Conservation (phyloP, 805 yeast genomes). For the Limtongia smithiae region DNA sequence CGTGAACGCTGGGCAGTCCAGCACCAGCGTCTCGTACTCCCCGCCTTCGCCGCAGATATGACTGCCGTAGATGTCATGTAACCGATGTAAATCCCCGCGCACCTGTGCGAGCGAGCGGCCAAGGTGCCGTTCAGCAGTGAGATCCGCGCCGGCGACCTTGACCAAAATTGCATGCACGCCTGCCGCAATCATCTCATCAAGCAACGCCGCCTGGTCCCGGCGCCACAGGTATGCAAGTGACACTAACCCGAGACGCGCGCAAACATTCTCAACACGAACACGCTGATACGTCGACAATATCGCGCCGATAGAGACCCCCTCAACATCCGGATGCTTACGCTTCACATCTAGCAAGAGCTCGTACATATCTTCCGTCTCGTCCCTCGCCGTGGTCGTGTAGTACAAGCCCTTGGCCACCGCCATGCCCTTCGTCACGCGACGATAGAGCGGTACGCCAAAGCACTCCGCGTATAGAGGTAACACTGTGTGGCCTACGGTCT, state of each 20-base stretch:
- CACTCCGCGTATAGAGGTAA: conserved; percentile 64
- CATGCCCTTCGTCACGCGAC: conserved; percentile 59
- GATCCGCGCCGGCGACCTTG: conserved; percentile 91
- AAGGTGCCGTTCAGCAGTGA: conserved; percentile 54
- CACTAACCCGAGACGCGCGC: conserved; percentile 64
- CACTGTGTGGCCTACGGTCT: conserved; percentile 90
- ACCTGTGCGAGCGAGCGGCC: conserved; percentile 64
- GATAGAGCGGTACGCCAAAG: conserved; percentile 73
- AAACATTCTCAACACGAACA: conserved; percentile 88
- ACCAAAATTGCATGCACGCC: conserved; percentile 74
- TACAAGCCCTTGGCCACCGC: conserved; percentile 66
- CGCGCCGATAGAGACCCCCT: conserved; percentile 94
- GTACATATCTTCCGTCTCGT: conserved; percentile 84
- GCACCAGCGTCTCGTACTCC: conserved; percentile 88
- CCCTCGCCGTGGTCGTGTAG: conserved; percentile 61
- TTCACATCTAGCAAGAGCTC: conserved; percentile 50
- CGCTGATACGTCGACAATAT: conserved; percentile 93
- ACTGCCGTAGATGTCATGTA: conserved; percentile 68
- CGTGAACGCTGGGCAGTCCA: conserved; percentile 82
- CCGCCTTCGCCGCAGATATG: conserved; percentile 99
- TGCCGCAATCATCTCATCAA: conserved; percentile 74
- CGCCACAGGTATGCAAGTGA: conserved; percentile 87
- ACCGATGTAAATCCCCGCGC: conserved; percentile 49
- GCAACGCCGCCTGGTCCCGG: conserved; percentile 69
- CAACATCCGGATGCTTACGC: conserved; percentile 59